Conservation (phyloP, 257 asterid species). For the Solanum sparsipilum region DNA sequence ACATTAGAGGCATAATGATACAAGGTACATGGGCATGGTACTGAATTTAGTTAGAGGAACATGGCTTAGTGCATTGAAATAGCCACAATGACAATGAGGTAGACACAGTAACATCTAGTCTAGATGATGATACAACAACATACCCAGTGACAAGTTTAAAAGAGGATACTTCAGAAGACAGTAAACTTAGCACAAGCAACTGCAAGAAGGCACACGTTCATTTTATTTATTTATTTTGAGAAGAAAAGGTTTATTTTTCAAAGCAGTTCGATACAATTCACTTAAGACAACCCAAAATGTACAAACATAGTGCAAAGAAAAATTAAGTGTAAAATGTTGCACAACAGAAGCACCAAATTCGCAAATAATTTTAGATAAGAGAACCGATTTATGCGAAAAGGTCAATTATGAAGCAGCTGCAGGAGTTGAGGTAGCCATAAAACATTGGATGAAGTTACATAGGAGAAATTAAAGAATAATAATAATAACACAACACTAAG, state of each 20-base stretch:
- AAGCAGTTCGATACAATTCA: background rate
- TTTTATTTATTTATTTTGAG: background rate
- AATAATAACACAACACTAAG: background rate
- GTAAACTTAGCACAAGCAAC: background rate
- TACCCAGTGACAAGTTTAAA: background rate
- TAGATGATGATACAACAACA: background rate
- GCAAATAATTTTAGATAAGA: background rate
- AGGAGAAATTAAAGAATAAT: background rate
- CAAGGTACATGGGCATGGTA: background rate
- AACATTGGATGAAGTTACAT: background rate
- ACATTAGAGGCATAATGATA: background rate
- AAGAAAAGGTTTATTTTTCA: background rate
- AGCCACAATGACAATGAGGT: background rate
- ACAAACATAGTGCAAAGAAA: background rate
- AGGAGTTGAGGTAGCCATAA: background rate
- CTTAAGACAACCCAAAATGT: background rate
- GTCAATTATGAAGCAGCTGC: background rate
- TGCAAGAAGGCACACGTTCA: background rate
- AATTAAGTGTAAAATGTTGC: background rate
- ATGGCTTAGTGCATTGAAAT: background rate
- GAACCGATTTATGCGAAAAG: background rate
- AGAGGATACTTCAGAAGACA: background rate
- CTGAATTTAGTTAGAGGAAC: background rate
- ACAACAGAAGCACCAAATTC: background rate
- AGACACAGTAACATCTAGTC: background rate